Conservation (phyloP, 2,329 filamentous ascomycete species). For the Pseudopyricularia javanii region DNA sequence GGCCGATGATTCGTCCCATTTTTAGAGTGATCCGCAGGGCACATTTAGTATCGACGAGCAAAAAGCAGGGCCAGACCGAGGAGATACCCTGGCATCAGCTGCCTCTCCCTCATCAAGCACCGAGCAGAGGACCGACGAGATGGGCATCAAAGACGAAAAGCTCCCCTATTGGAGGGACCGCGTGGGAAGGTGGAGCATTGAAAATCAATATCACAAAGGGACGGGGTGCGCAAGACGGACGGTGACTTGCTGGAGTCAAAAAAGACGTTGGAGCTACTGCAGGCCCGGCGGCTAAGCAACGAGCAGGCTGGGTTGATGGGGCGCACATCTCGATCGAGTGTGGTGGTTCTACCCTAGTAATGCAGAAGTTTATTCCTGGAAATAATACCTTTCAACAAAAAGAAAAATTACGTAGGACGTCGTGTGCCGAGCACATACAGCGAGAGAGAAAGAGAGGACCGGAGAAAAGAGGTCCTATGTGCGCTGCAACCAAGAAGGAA, state of each 20-base stretch:
- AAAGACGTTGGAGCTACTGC: not conserved
- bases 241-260: slow-evolving; percentile 1
- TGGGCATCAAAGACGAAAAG: not conserved
- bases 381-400: not conserved
- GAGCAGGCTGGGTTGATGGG: not conserved
- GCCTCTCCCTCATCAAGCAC: no score
- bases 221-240: not conserved
- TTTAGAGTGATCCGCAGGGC: no score
- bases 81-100: no score
- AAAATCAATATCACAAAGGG: slow-evolving; percentile 13
- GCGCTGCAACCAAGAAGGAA: not conserved
- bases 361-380: no score
- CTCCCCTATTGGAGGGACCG: slow-evolving; percentile 4
- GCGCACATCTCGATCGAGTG: not conserved
- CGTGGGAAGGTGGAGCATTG: slow-evolving; percentile 6
- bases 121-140: not conserved
- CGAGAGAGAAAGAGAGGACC: not conserved
- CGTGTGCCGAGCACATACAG: not conserved
- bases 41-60: no score
- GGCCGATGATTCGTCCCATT: no score
- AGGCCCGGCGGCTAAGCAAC: not conserved
- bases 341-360: no score
- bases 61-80: slow-evolving; percentile 1
- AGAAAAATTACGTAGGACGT: no score
- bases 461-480: no score